These are phyloP conservation scores for Immersiella caudata DNA, from an alignment of 495 filamentous ascomycete genomes.

Conservation along the genomic window DNA sequence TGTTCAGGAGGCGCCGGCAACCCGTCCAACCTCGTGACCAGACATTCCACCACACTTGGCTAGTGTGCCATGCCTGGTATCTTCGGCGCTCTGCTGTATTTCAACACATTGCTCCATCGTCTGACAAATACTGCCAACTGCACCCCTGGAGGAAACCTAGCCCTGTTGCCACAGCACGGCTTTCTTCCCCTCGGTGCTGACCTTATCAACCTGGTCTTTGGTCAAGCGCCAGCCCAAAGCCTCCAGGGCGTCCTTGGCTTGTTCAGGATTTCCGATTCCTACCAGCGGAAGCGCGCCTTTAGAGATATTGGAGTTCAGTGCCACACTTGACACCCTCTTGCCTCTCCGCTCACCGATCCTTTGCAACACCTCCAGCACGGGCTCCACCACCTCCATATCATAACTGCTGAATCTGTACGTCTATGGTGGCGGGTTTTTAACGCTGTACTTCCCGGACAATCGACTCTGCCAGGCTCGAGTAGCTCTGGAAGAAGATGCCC, in stretches of 20 bases:
- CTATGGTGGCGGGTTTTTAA: slow-evolving; percentile 44
- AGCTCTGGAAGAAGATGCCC: slow-evolving; percentile 20
- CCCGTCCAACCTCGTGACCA: too few relatives aligned
- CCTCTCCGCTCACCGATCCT: slow-evolving; percentile 33
- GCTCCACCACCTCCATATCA: slow-evolving; percentile 15
- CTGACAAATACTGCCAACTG: too few relatives aligned
- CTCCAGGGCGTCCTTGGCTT: background rate
- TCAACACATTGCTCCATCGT: too few relatives aligned
- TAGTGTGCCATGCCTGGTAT: too few relatives aligned
- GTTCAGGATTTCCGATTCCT: background rate
- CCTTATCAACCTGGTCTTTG: slow-evolving; percentile 15
- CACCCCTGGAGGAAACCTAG: too few relatives aligned
- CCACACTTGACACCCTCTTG: slow-evolving; percentile 39
- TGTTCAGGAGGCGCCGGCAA: too few relatives aligned
- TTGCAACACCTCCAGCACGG: slow-evolving; percentile 26
- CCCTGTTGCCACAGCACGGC: slow-evolving; percentile 21
- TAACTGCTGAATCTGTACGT: slow-evolving; percentile 19
- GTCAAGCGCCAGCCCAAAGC: background rate
- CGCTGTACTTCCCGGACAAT: slow-evolving; percentile 39
- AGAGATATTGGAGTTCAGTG: slow-evolving; percentile 47
- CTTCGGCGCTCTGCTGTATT: too few relatives aligned
- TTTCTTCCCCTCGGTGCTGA: slow-evolving; percentile 18
- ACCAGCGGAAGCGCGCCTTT: background rate
- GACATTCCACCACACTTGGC: too few relatives aligned
- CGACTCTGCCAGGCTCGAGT: slow-evolving; percentile 27